Base-by-base conservation (phyloP, 2,329 filamentous ascomycete species). In the Venturia oleaginea region DNA sequence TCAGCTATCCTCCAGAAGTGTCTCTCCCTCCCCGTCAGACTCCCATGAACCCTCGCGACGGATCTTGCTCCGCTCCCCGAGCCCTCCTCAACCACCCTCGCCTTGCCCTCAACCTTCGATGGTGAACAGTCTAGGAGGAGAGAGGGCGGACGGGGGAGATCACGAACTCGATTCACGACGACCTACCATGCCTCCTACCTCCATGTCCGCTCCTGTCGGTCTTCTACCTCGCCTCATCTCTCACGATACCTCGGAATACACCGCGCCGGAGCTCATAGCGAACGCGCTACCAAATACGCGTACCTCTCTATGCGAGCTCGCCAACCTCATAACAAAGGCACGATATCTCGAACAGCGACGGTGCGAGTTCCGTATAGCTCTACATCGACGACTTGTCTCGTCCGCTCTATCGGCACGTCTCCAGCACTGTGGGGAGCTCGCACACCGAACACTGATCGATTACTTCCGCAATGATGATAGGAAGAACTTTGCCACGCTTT, bases 261-360 rank as follows among this genome's bases (percentile, higher is more conserved):
- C 83, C 57, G 88, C 88, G 72, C 76, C 83, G 17, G 81, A 83
- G 68, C 74, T 87, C 64, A 80, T 78, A 59, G 75, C 83, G 60
- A 80, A 83, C 43, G 84, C 88, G 57, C 72, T 77, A 55, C 73
- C 76, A 67, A 81, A 80, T 62, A 84, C 88, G 57, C 83, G 84
- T 65, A 90, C 88, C 57, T 88, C 86, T 17, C 79, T 93, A 67
- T 86, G 90, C 71, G 89, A 92, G 75, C 83, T 93, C 68, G 89
- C 89, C 62, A 89, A 92, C 74, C 77, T 92, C 70, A 88, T 91
- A 68, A 86, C 89, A 67, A 79, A 92, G 67, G 89, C 89, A 73
- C 89, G 87, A 71, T 91, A 92, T 74, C 90, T 93, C 76, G 87
- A 91, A 80, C 88, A 88, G 80, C 89, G 90, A 80, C 85, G 89